Evolutionary conservation across 2,329 filamentous ascomycete species (phyloP), one percentile per base, ranked within the genome.

Genomic region (Aureobasidium leucospermi): DNA sequence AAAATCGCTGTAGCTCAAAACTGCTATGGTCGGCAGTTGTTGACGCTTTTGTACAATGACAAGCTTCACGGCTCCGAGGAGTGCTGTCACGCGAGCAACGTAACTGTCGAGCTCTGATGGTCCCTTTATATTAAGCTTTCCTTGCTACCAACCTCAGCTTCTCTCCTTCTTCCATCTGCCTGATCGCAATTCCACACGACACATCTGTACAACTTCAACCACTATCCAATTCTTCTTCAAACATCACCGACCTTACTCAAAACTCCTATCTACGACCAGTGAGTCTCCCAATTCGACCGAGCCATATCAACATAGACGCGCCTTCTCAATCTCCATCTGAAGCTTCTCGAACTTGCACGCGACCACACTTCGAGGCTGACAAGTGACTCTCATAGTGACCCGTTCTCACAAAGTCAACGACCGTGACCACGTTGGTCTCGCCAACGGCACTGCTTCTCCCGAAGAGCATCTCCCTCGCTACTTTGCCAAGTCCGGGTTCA

Each of bases 371-470:
- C 39, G 16, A 45, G 34, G n/a, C 47, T 59, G 19, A 59, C 19
- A 34, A 13, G 6, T 4, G 10, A 28, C 29, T 39, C 11, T 23
- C 58, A 60, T 67, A 96, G 92, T 99, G 93, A 96, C 94, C 79
- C 93, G 94, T 74, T 95, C 93, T 65, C 90, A 93, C 85, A 99
- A 97, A 81, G 84, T 82, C 80, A 96, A 91, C 78, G 90, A 96
- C 76, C 92, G 92, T 78, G 88, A 95, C 81, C 89, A 96, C 79
- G 85, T 85, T 69, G 88, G 83, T 70, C 78, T 90, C 66, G 86
- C 87, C 66, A 88, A 94, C 68, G 89, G 88, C 72, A 85, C 84
- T 60, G 85, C 84, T 63, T 74, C 80, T 55, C 79, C 84, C 59
- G 81, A 88, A 65, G 88, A 94, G 66, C 83, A 87, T 68, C 78